These are phyloP conservation scores for Tephrocybe sp. DNA, from an alignment of 768 basidiomycete genomes.

Conservation along the genomic window DNA sequence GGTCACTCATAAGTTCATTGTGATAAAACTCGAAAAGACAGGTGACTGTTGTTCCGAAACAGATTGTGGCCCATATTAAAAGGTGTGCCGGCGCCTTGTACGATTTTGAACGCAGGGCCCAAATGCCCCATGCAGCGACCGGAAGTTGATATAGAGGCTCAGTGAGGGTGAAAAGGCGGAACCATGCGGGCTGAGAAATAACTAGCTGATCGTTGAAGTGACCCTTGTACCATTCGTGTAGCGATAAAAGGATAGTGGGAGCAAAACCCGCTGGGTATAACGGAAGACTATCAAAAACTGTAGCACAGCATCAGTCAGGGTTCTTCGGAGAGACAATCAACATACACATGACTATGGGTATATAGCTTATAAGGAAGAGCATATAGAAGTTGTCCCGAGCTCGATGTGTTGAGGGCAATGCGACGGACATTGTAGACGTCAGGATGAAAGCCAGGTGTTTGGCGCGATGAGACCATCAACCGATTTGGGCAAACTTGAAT, in stretches of 20 bases:
- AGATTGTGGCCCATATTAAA: constrained; percentile 19
- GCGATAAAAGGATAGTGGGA: constrained; percentile 16
- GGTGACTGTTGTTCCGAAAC: constrained; percentile 20
- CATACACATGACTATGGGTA: constrained; percentile 18
- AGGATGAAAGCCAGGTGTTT: neutral
- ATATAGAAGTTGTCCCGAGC: constrained; percentile 17
- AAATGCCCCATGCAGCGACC: constrained; percentile 20
- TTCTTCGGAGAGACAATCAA: neutral
- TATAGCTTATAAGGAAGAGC: constrained; percentile 19
- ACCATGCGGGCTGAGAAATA: constrained; percentile 21
- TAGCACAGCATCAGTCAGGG: neutral
- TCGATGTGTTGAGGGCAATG: constrained; percentile 13
- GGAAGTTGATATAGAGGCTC: constrained; percentile 23
- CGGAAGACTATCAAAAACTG: constrained; percentile 21
- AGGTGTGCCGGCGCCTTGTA: constrained; percentile 19
- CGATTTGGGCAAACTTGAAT: neutral
- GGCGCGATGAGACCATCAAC: neutral
- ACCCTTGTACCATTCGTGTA: constrained; percentile 18
- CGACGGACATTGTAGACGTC: constrained; percentile 7
- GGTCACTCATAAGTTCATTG: constrained; percentile 19
- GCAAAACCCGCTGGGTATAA: constrained; percentile 19
- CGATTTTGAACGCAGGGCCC: constrained; percentile 20
- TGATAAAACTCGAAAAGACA: constrained; percentile 23
- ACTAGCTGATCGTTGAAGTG: constrained; percentile 24
- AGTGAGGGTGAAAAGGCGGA: constrained; percentile 20